These are phyloP conservation scores for Paramecium tetraurelia DNA, from an alignment of 73 alveolate genomes.

Conservation along the genomic window DNA sequence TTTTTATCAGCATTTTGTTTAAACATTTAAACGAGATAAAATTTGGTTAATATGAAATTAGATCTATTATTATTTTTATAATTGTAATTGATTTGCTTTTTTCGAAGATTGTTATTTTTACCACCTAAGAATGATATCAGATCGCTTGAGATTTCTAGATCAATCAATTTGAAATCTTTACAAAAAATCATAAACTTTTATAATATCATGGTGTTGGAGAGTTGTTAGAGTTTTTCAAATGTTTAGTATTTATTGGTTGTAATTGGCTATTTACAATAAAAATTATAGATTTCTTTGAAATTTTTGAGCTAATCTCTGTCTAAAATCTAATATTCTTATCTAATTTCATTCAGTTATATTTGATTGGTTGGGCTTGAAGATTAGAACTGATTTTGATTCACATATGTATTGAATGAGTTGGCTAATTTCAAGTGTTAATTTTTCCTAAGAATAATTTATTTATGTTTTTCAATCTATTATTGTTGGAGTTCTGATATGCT, in stretches of 20 bases:
- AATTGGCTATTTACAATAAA: neutral
- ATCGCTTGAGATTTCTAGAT: neutral
- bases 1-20: neutral
- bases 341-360: neutral
- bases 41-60: neutral
- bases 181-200: neutral
- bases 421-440: neutral
- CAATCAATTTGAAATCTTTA: neutral
- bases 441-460: neutral
- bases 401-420: neutral
- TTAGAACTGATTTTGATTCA: neutral
- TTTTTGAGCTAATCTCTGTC: neutral
- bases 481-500: neutral
- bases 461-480: neutral
- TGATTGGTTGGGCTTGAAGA: neutral
- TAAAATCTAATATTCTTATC: neutral
- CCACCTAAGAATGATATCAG: neutral
- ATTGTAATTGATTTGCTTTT: neutral
- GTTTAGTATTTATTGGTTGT: neutral
- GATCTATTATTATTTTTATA: neutral
- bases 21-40: constrained; percentile 1
- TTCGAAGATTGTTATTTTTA: neutral
- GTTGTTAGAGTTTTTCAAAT: neutral
- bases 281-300: neutral
- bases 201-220: neutral